Conservation (phyloP, 2,329 filamentous ascomycete genomes). For the Aureobasidium melanogenum region DNA sequence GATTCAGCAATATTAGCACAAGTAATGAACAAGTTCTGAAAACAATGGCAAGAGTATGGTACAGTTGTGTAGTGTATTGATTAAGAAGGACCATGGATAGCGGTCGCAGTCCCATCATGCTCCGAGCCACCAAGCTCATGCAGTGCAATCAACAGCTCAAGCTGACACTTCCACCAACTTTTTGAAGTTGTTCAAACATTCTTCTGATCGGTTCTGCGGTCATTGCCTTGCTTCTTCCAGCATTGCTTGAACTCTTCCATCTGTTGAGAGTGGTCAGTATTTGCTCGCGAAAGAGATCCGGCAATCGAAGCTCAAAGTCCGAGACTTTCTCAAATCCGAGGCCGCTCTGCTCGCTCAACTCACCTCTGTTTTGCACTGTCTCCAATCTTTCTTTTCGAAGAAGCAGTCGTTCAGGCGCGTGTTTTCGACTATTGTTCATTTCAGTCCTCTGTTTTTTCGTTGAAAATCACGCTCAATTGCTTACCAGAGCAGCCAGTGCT, state of each 20-base stretch:
- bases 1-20: neutral
- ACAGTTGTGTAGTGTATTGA: neutral
- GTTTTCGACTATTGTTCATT: slow-evolving; percentile 61
- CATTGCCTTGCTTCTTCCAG: slow-evolving; percentile 86
- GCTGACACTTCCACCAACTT: neutral
- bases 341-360: slow-evolving; percentile 29
- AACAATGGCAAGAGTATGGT: neutral
- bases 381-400: slow-evolving; percentile 93
- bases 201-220: slow-evolving; percentile 69
- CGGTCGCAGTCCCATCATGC: neutral
- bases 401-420: slow-evolving; percentile 89
- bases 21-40: neutral
- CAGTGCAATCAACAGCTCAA: neutral
- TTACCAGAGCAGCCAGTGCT: slow-evolving; percentile 88
- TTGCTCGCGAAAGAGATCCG: neutral
- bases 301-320: neutral
- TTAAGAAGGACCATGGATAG: neutral
- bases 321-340: neutral
- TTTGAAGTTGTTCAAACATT: slow-evolving; percentile 42
- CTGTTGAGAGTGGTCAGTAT: slow-evolving; percentile 37
- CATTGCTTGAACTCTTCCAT: slow-evolving; percentile 85
- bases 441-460: slow-evolving; percentile 58
- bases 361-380: slow-evolving; percentile 79
- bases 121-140: neutral
- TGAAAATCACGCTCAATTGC: slow-evolving; percentile 68